Conservation (phyloP, 305 asterid species). For the Caryopteris hybrid region DNA sequence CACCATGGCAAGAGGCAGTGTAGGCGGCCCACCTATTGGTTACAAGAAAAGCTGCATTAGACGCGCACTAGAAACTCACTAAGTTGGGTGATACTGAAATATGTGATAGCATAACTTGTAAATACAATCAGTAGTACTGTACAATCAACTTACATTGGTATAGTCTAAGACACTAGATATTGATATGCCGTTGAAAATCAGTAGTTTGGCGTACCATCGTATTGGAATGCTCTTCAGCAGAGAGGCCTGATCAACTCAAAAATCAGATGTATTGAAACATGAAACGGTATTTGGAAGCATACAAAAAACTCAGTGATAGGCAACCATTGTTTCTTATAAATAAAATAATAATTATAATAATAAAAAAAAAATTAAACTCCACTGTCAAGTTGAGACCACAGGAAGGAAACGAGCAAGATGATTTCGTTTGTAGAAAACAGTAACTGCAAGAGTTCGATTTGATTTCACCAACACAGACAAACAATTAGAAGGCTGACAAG, state of each 20-base stretch:
- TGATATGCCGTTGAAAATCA: slow-evolving; percentile 54
- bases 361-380: too few species aligned
- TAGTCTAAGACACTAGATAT: slow-evolving; percentile 52
- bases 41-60: slow-evolving; percentile 6
- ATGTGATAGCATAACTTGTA: neutral
- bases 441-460: too few species aligned
- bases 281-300: neutral
- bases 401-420: too few species aligned
- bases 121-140: neutral
- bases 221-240: slow-evolving; percentile 69
- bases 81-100: neutral
- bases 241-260: slow-evolving; percentile 46
- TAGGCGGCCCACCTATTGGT: slow-evolving; percentile 62
- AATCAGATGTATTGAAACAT: neutral
- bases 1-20: slow-evolving; percentile 95
- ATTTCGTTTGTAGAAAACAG: too few species aligned
- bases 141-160: slow-evolving; percentile 50
- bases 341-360: too few species aligned
- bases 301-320: too few species aligned
- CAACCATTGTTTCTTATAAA: too few species aligned
- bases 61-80: neutral
- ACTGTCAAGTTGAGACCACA: too few species aligned
- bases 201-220: slow-evolving; percentile 51
- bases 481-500: neutral
- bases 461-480: too few species aligned